Conservation (phyloP, 176 grass and related monocot genomes). For the Aegilops umbellulata region DNA sequence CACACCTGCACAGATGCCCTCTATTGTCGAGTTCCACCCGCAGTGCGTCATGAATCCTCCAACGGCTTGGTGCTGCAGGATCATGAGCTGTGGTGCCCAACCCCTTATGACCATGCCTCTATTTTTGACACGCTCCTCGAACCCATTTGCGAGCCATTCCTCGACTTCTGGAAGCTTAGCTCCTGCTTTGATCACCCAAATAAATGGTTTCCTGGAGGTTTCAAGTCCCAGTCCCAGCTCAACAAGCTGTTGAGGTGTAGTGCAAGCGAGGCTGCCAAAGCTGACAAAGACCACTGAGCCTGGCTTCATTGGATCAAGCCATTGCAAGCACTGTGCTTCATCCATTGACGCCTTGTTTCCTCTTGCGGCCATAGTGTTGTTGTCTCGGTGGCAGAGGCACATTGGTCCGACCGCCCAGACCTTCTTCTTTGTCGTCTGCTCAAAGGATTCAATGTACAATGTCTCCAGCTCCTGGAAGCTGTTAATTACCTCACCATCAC, state of each 20-base stretch:
- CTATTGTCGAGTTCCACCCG: too few relatives aligned
- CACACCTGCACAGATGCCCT: too few relatives aligned
- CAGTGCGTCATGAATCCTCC: conserved; percentile 57
- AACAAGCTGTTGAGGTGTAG: conserved; percentile 44
- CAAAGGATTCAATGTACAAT: conserved; percentile 37
- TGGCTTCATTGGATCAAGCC: conserved; percentile 50
- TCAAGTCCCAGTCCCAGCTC: conserved; percentile 73
- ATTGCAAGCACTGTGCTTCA: conserved; percentile 46
- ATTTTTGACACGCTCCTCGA: conserved; percentile 41
- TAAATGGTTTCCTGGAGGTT: conserved; percentile 51
- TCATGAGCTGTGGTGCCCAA: conserved; percentile 65
- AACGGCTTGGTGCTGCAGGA: conserved; percentile 58
- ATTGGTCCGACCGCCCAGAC: conserved; percentile 61
- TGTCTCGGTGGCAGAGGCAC: conserved; percentile 45
- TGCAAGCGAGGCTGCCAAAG: conserved; percentile 61
- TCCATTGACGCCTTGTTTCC: conserved; percentile 53
- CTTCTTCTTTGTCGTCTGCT: conserved; percentile 36
- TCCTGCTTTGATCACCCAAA: conserved; percentile 71
- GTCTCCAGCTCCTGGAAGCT: conserved; percentile 62
- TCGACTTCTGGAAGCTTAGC: conserved; percentile 44
- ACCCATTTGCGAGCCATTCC: conserved; percentile 59
- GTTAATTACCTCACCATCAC: conserved; percentile 52
- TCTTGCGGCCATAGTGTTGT: conserved; percentile 16
- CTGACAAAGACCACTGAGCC: conserved; percentile 65
- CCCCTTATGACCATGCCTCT: conserved; percentile 51